A percentile compares a stretch with the other conserved stretches of the same genome.
phyloP scores from a whole-genome alignment of 495 filamentous ascomycete species.

The Trichocladium antarcticum region DNA sequence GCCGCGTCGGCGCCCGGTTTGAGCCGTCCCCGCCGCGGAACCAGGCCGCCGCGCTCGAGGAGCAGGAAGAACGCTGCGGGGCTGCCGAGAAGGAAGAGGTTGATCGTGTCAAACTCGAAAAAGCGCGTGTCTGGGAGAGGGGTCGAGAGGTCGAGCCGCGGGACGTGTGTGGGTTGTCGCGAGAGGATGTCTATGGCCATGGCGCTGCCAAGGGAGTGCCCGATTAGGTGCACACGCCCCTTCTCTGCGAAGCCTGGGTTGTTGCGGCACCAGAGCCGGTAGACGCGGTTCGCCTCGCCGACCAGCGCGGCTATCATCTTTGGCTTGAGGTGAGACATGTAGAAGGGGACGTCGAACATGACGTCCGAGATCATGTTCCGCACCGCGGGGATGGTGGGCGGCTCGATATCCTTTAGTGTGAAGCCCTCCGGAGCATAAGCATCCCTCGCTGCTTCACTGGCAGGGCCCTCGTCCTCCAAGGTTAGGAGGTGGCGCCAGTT shows the following conservation, averaged over 20 bases:
- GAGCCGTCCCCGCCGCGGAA: slow-evolving; percentile 62
- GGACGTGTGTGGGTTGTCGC: slow-evolving; percentile 60
- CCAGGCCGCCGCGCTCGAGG: slow-evolving; percentile 68
- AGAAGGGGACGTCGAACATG: slow-evolving; percentile 95
- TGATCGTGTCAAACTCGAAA: slow-evolving; percentile 85
- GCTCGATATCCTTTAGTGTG: slow-evolving; percentile 79
- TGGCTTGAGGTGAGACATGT: slow-evolving; percentile 86
- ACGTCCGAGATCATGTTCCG: slow-evolving; percentile 88
- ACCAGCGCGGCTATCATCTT: slow-evolving; percentile 88
- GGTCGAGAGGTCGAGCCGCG: slow-evolving; percentile 42
- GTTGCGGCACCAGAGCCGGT: slow-evolving; percentile 83
- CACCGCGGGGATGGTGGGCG: slow-evolving; percentile 76
- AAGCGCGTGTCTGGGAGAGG: slow-evolving; percentile 44
- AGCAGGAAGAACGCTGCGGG: slow-evolving; percentile 89
- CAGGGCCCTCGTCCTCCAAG: slow-evolving; percentile 61
- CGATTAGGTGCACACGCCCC: slow-evolving; percentile 83
- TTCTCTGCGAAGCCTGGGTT: slow-evolving; percentile 72
- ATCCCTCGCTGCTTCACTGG: slow-evolving; percentile 38
- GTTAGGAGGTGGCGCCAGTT: slow-evolving; percentile 87
- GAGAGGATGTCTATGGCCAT: slow-evolving; percentile 90
- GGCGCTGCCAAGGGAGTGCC: slow-evolving; percentile 84
- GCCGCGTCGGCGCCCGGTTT: slow-evolving; percentile 57
- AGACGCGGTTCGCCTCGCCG: slow-evolving; percentile 87
- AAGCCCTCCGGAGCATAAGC: slow-evolving; percentile 49
- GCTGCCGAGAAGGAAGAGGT: slow-evolving; percentile 84